Evolutionary conservation across 176 grass and related monocot species (phyloP).

Genomic region (Zoysia japonica): DNA sequence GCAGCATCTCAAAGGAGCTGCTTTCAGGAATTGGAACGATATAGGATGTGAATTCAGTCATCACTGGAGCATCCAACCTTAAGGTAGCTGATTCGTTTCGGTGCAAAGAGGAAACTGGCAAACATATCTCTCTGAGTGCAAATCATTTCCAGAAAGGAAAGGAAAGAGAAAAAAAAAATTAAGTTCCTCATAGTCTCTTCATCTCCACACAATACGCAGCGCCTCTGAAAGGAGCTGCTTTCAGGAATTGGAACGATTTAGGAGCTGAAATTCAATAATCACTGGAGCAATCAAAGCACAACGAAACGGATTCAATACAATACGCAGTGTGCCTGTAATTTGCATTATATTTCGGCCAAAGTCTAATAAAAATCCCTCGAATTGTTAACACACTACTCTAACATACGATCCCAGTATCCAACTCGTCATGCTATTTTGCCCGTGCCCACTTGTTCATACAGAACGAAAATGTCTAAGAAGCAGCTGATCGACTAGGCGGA

Average conservation of each 20-base stretch:
- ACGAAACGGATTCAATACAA: neutral
- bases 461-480: neutral
- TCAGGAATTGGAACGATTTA: slow-evolving; percentile 54
- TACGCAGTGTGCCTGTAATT: neutral
- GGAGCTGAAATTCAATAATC: slow-evolving; percentile 34
- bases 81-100: neutral
- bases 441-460: too few species aligned
- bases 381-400: neutral
- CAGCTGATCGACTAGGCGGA: neutral
- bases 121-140: neutral
- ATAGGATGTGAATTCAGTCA: slow-evolving; percentile 24
- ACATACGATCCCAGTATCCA: neutral
- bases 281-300: slow-evolving; percentile 18
- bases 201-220: slow-evolving; percentile 36
- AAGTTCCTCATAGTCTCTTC: slow-evolving; percentile 50
- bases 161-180: neutral
- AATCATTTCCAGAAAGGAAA: neutral
- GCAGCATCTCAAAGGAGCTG: slow-evolving; percentile 30
- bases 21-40: slow-evolving; percentile 61
- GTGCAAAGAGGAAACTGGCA: neutral
- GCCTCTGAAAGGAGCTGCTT: slow-evolving; percentile 1
- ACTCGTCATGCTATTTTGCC: neutral
- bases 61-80: slow-evolving; percentile 22
- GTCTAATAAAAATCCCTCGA: neutral
- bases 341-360: neutral